A percentile compares a stretch with the other conserved stretches of the same genome.
These are phyloP conservation scores for Luffa aegyptiaca DNA, from an alignment of 306 rosid genomes.

Conservation along the genomic window DNA sequence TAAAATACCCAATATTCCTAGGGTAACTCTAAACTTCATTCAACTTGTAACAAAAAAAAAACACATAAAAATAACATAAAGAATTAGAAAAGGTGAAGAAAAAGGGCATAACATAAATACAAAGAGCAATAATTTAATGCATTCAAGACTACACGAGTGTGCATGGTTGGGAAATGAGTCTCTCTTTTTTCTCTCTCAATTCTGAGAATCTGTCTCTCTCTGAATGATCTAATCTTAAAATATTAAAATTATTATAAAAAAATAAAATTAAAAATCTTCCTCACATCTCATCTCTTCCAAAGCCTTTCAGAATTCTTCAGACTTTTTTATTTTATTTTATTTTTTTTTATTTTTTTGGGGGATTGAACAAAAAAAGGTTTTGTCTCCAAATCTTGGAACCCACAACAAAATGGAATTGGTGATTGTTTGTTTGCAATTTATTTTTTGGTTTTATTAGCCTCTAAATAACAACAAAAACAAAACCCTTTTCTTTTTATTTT, in stretches of 20 bases:
- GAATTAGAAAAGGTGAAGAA: too few species aligned
- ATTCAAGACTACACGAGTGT: constrained; percentile 31
- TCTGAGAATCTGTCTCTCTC: background rate
- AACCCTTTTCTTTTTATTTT: background rate
- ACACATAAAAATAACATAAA: too few species aligned
- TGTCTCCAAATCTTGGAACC: constrained; percentile 18
- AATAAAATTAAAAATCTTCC: background rate
- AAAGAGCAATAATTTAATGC: background rate
- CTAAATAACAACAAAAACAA: background rate
- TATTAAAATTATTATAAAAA: background rate
- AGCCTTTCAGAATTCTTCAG: background rate
- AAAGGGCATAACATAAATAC: background rate
- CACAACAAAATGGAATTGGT: constrained; percentile 3
- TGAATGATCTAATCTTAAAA: background rate
- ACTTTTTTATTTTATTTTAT: background rate
- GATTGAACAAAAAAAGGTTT: background rate
- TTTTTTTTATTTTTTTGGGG: too few species aligned
- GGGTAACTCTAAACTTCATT: too few species aligned
- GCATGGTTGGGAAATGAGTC: constrained; percentile 10
- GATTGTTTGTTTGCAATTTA: background rate
- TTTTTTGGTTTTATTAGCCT: background rate
- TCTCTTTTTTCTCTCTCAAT: background rate
- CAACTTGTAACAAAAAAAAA: too few species aligned
- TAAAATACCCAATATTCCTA: too few species aligned
- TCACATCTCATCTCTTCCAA: background rate